Evolutionary conservation across 2,329 filamentous ascomycete genomes (phyloP).

Genomic region (Tolypocladium ophioglossoides): DNA sequence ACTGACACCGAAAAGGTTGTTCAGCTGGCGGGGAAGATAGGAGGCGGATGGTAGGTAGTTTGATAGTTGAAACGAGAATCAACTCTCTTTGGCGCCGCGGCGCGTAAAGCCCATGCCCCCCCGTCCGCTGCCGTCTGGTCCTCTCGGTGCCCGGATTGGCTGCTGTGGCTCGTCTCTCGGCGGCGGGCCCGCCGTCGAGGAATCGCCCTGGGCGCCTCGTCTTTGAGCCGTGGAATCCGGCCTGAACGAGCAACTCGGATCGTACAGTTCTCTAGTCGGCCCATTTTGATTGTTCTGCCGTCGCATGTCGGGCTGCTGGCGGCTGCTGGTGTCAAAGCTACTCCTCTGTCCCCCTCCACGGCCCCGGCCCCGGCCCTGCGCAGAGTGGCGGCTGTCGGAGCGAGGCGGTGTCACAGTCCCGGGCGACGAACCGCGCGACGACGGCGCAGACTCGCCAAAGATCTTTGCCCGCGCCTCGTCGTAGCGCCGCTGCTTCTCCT

Average conservation of each 20-base stretch:
- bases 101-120: conserved; percentile 68
- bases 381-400: conserved; percentile 19
- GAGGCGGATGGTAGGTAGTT: conserved; percentile 80
- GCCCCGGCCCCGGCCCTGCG: conserved; percentile 36
- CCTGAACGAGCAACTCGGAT: conserved; percentile 61
- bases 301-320: conserved; percentile 5
- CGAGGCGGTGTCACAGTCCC: conserved; percentile 49
- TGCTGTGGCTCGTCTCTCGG: conserved; percentile 54
- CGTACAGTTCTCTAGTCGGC: conserved; percentile 56
- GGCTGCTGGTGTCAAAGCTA: conserved; percentile 6
- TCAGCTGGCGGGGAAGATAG: conserved; percentile 80
- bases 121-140: conserved; percentile 66
- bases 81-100: conserved; percentile 40
- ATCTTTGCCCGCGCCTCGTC: conserved; percentile 82
- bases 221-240: conserved; percentile 41
- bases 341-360: conserved; percentile 24
- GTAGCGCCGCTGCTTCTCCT: conserved; percentile 85
- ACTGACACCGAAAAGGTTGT: conserved; percentile 72
- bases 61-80: conserved; percentile 13
- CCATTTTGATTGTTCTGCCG: conserved; percentile 13
- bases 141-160: conserved; percentile 62
- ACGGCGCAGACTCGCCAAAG: conserved; percentile 54
- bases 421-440: conserved; percentile 51
- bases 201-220: conserved; percentile 26
- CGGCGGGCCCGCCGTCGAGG: conserved; percentile 24